phyloP scores from a whole-genome alignment of 2,329 filamentous ascomycete species.

The Penicillium psychrosexuale region DNA sequence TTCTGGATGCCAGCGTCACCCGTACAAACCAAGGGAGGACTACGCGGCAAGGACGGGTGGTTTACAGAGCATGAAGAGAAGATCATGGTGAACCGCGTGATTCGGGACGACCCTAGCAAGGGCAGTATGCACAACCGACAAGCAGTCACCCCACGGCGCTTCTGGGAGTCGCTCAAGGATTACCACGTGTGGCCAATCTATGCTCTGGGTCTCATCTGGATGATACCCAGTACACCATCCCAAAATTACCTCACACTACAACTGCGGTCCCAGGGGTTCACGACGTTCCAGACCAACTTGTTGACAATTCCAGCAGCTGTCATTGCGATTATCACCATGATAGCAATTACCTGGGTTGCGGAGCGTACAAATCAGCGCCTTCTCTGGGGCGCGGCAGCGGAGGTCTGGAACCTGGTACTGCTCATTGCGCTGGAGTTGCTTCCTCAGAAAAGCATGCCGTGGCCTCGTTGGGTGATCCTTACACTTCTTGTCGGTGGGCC shows the following conservation, averaged over 20 bases:
- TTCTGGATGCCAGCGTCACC: slow-evolving; percentile 60
- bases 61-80: slow-evolving; percentile 62
- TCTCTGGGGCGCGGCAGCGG: slow-evolving; percentile 50
- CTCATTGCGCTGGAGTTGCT: slow-evolving; percentile 49
- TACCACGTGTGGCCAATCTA: slow-evolving; percentile 56
- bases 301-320: slow-evolving; percentile 57
- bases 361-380: slow-evolving; percentile 53
- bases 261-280: slow-evolving; percentile 52
- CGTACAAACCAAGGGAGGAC: slow-evolving; percentile 57
- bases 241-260: slow-evolving; percentile 31
- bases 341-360: slow-evolving; percentile 49
- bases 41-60: slow-evolving; percentile 61
- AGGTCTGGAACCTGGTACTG: slow-evolving; percentile 22
- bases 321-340: slow-evolving; percentile 54
- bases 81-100: slow-evolving; percentile 62
- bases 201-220: slow-evolving; percentile 43
- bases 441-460: slow-evolving; percentile 45
- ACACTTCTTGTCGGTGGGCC: slow-evolving; percentile 53
- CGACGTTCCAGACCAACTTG: slow-evolving; percentile 41
- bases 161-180: slow-evolving; percentile 48
- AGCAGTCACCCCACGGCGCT: slow-evolving; percentile 42
- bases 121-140: slow-evolving; percentile 58
- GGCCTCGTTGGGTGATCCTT: slow-evolving; percentile 50
- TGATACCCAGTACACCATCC: slow-evolving; percentile 29
- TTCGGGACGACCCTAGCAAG: slow-evolving; percentile 53